Conservation (phyloP, 2,329 filamentous ascomycete species). For the Alternaria angustiovoidea region DNA sequence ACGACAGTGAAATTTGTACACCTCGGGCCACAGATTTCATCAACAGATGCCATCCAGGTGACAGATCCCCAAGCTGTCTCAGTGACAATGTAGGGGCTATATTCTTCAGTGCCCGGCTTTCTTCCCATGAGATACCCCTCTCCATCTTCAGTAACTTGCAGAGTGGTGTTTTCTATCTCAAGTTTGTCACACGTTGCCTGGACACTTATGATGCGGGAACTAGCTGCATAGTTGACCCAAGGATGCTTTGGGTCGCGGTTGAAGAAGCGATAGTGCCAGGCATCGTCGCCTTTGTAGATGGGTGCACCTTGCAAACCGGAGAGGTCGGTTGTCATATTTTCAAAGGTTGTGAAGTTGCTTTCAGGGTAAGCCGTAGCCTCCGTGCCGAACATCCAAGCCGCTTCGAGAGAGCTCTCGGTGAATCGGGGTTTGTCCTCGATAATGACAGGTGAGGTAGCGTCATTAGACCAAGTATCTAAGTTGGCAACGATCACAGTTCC, state of each 20-base stretch:
- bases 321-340: too few species aligned
- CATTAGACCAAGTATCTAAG: too few species aligned
- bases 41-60: constrained; percentile 35
- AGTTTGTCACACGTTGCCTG: constrained; percentile 34
- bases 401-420: constrained; percentile 27
- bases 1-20: constrained; percentile 48
- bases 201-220: constrained; percentile 32
- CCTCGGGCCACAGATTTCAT: constrained; percentile 34
- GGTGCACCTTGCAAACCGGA: constrained; percentile 28
- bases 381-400: constrained; percentile 43
- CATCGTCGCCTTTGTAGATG: constrained; percentile 31
- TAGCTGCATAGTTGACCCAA: constrained; percentile 40
- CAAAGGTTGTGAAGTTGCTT: too few species aligned
- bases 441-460: too few species aligned
- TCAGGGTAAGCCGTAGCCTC: constrained; percentile 20
- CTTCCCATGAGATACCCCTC: constrained; percentile 17
- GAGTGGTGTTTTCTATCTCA: constrained; percentile 14
- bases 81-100: constrained; percentile 23
- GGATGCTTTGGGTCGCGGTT: constrained; percentile 42
- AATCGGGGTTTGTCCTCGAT: neutral
- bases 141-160: neutral
- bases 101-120: constrained; percentile 21
- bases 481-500: constrained; percentile 29
- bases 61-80: constrained; percentile 28
- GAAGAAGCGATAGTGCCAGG: constrained; percentile 43